phyloP scores from a whole-genome alignment of 352 stramenopile species.

The Phytopythium litorale region DNA sequence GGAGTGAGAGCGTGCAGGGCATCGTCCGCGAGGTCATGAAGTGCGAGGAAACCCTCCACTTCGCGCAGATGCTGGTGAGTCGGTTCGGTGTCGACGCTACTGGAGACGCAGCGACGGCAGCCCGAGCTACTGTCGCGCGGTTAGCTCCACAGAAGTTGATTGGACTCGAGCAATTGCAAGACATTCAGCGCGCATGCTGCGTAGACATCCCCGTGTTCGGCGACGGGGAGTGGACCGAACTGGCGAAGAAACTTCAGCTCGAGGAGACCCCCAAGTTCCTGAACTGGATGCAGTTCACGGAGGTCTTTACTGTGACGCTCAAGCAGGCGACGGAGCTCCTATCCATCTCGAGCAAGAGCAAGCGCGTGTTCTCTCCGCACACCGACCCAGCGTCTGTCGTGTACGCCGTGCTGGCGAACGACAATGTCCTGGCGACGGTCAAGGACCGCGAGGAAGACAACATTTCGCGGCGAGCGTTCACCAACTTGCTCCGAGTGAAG shows the following conservation, averaged over 20 bases:
- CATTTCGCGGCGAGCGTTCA: conserved; percentile 41
- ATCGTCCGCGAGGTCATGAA: conserved; percentile 42
- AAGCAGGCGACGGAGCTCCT: conserved; percentile 32
- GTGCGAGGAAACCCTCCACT: conserved; percentile 38
- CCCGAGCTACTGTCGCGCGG: not conserved
- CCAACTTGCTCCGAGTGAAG: conserved; percentile 41
- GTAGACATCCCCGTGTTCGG: conserved; percentile 17
- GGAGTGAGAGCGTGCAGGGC: conserved; percentile 28
- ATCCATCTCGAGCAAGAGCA: conserved; percentile 22
- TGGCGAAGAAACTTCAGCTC: conserved; percentile 25
- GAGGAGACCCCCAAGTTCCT: conserved; percentile 15
- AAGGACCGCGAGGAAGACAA: conserved; percentile 28
- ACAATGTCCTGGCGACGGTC: conserved; percentile 37
- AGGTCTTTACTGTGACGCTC: conserved; percentile 24
- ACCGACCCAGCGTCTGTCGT: conserved; percentile 30
- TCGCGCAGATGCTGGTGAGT: conserved; percentile 30
- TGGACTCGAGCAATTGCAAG: conserved; percentile 27
- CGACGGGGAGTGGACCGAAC: conserved; percentile 26
- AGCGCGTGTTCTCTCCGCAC: conserved; percentile 26
- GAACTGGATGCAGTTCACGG: conserved; percentile 48
- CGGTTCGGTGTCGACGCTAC: conserved; percentile 26
- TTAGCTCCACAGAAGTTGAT: conserved; percentile 19
- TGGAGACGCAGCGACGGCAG: not conserved
- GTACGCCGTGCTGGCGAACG: conserved; percentile 43
- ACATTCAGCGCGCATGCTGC: conserved; percentile 30